Evolutionary conservation across 495 filamentous ascomycete genomes (phyloP).

Genomic region (Podospora tetraspora): DNA sequence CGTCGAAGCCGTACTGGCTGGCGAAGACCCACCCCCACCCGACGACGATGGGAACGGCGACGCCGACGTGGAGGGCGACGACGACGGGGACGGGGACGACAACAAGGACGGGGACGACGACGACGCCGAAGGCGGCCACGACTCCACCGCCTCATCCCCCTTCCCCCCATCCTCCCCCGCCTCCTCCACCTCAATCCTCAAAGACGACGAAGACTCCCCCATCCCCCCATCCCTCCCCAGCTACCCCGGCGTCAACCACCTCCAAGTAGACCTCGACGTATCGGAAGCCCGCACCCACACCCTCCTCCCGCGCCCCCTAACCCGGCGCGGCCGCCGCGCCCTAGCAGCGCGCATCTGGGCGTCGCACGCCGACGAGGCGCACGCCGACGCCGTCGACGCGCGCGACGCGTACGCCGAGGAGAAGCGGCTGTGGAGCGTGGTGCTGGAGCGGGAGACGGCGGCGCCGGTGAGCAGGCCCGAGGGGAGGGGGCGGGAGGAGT

Average conservation of each 20-base stretch:
- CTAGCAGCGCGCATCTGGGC: constrained; percentile 27
- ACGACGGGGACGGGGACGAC: constrained; percentile 12
- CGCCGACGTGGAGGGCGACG: not conserved
- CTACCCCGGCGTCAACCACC: constrained; percentile 10
- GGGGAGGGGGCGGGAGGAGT: not conserved
- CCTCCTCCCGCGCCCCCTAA: constrained; percentile 17
- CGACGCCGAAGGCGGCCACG: constrained; percentile 17
- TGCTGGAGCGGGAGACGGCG: constrained; percentile 34
- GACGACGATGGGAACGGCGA: constrained; percentile 18
- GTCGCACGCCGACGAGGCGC: constrained; percentile 41
- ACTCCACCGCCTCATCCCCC: not conserved
- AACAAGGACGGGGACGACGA: constrained; percentile 8
- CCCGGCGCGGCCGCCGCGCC: constrained; percentile 13
- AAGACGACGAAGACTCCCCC: not conserved
- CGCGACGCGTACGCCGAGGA: constrained; percentile 52
- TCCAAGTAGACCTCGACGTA: constrained; percentile 16
- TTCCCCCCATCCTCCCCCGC: not conserved
- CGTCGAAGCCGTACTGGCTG: constrained; percentile 42
- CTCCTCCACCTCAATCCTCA: constrained; percentile 8
- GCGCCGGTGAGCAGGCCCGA: constrained; percentile 47
- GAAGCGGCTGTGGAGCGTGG: constrained; percentile 49
- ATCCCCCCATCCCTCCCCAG: not conserved
- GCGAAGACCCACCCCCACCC: constrained; percentile 1
- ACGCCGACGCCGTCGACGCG: constrained; percentile 52
- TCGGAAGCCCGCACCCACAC: constrained; percentile 30